These are phyloP conservation scores for Xylaria castorea DNA, from an alignment of 495 filamentous ascomycete genomes.

Conservation along the genomic window DNA sequence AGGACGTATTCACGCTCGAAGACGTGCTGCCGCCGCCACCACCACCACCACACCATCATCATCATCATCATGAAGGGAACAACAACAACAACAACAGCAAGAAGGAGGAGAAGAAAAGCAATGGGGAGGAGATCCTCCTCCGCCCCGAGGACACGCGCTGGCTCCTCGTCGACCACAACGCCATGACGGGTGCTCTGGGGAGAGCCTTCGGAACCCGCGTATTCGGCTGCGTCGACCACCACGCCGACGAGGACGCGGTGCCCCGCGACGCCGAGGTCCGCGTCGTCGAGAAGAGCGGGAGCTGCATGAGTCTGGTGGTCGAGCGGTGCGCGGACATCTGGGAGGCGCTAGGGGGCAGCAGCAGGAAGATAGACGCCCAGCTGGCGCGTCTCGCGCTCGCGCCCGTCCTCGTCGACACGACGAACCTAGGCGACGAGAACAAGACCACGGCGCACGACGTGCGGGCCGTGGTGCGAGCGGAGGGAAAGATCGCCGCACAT, in stretches of 20 bases:
- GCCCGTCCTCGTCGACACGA: constrained; percentile 84
- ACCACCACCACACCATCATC: too few species aligned
- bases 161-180: constrained; percentile 92
- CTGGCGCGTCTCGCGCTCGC: constrained; percentile 79
- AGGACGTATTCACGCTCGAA: constrained; percentile 59
- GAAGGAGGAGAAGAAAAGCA: too few species aligned
- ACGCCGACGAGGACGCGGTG: constrained; percentile 77
- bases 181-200: constrained; percentile 62
- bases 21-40: too few species aligned
- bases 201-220: constrained; percentile 53
- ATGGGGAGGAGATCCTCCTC: too few species aligned
- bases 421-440: constrained; percentile 68
- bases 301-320: constrained; percentile 80
- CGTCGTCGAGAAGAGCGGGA: constrained; percentile 73
- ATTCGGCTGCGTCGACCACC: constrained; percentile 89
- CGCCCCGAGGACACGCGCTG: constrained; percentile 53
- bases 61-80: background rate
- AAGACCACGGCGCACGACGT: constrained; percentile 79
- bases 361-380: constrained; percentile 52
- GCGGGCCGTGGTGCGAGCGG: constrained; percentile 68
- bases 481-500: constrained; percentile 44
- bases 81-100: background rate
- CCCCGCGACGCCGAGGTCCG: constrained; percentile 61
- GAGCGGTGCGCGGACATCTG: constrained; percentile 65
- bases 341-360: constrained; percentile 44